Percentiles rank a stretch among this genome's conserved stretches.
These are phyloP conservation scores for Pseudomonodictys pantanalensis DNA, from an alignment of 495 filamentous ascomycete species.

Conservation along the genomic window DNA sequence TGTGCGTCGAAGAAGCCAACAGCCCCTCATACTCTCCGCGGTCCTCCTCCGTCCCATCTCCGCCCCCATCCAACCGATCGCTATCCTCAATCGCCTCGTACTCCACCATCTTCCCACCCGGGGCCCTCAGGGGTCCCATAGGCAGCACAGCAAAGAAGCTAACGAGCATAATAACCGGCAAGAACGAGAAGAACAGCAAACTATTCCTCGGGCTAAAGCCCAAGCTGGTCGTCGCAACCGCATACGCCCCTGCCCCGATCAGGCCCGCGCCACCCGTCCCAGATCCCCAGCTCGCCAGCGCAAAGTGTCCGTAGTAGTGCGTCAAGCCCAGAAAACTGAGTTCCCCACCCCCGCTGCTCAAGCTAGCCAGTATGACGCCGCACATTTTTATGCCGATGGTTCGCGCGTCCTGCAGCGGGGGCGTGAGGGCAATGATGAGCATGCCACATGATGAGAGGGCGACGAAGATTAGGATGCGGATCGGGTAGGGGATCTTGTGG, in stretches of 20 bases:
- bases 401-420: conserved; percentile 54
- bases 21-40: conserved; percentile 44
- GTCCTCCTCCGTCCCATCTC: conserved; percentile 15
- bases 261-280: conserved; percentile 90
- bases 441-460: conserved; percentile 73
- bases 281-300: conserved; percentile 86
- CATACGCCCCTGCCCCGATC: conserved; percentile 82
- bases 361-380: conserved; percentile 79
- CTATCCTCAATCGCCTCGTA: conserved; percentile 44
- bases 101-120: conserved; percentile 45
- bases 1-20: conserved; percentile 39
- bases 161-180: conserved; percentile 79
- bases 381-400: conserved; percentile 71
- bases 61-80: conserved; percentile 40
- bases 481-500: conserved; percentile 73
- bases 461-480: conserved; percentile 71
- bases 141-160: conserved; percentile 83
- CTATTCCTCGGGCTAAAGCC: conserved; percentile 67
- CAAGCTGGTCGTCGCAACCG: conserved; percentile 74
- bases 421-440: conserved; percentile 80
- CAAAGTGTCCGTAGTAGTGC: conserved; percentile 89
- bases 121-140: conserved; percentile 54
- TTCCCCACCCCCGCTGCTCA: conserved; percentile 82
- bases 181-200: conserved; percentile 68
- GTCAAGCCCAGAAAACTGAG: conserved; percentile 86